Evolutionary conservation across 495 filamentous ascomycete genomes (phyloP).

Genomic region (Delitschia confertaspora): DNA sequence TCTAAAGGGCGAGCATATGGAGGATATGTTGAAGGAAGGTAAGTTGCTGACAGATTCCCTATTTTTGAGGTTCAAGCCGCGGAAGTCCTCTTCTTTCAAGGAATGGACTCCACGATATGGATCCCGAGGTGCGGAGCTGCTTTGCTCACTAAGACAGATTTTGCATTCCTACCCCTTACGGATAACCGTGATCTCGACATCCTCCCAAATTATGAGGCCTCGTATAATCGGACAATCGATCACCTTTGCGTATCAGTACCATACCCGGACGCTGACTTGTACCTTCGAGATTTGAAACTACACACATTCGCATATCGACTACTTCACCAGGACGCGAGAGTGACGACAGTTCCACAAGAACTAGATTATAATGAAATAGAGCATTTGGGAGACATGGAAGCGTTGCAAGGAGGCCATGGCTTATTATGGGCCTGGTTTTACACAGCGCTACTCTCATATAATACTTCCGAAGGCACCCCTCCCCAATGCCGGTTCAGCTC

Average conservation of each 20-base stretch:
- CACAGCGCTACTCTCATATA: too few relatives aligned
- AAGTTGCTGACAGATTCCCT: neutral
- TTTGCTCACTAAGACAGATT: slow-evolving; percentile 2
- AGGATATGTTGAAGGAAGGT: slow-evolving; percentile 5
- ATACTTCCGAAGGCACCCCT: too few relatives aligned
- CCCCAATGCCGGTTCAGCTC: too few relatives aligned
- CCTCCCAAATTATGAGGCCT: slow-evolving; percentile 7
- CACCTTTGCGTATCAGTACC: neutral
- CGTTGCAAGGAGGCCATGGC: too few relatives aligned
- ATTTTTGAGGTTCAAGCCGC: neutral
- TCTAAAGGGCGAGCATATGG: slow-evolving; percentile 9
- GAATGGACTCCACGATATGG: too few relatives aligned
- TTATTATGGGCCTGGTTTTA: too few relatives aligned
- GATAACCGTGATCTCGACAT: slow-evolving; percentile 14
- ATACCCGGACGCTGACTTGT: neutral
- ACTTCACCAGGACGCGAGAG: neutral
- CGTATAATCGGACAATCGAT: neutral
- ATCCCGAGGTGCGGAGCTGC: too few relatives aligned
- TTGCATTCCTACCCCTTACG: neutral
- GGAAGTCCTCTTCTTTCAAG: too few relatives aligned
- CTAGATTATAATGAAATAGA: neutral
- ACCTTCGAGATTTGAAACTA: neutral
- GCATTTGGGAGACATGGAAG: neutral
- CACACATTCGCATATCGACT: neutral
- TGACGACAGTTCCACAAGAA: neutral